Evolutionary conservation across 805 yeast species (phyloP).

Genomic region (Teunomyces lycoperdinae): DNA sequence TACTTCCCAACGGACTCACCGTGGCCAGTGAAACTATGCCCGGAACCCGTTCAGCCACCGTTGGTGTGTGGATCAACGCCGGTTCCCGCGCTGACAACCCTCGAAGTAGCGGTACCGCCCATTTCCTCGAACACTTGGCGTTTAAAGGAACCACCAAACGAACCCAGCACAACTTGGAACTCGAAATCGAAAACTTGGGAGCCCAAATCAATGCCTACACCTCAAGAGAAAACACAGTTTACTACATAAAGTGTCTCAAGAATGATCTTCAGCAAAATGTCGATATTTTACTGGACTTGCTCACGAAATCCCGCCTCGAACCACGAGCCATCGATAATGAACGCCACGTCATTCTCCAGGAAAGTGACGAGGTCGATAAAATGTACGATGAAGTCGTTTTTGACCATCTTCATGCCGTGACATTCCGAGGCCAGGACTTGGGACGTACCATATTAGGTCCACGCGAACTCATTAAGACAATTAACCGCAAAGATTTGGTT

Average conservation of each 20-base stretch:
- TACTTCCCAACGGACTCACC: constrained; percentile 85
- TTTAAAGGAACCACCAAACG: constrained; percentile 90
- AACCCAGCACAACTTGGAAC: constrained; percentile 77
- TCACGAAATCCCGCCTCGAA: constrained; percentile 82
- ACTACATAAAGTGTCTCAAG: constrained; percentile 84
- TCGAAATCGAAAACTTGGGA: constrained; percentile 94
- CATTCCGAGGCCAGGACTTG: constrained; percentile 84
- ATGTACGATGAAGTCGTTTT: constrained; percentile 98
- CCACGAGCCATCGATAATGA: constrained; percentile 88
- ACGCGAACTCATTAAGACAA: constrained; percentile 77
- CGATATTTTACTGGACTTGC: constrained; percentile 83
- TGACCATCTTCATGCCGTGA: constrained; percentile 92
- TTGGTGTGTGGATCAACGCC: constrained; percentile 98
- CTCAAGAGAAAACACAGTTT: constrained; percentile 95
- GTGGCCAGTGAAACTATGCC: constrained; percentile 91
- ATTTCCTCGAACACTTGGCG: constrained; percentile 92
- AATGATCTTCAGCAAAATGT: constrained; percentile 81
- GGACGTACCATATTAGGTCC: constrained; percentile 98
- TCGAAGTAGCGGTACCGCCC: constrained; percentile 90
- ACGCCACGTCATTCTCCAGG: constrained; percentile 93
- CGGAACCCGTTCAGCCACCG: constrained; percentile 89
- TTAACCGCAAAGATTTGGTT: constrained; percentile 71
- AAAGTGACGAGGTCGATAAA: constrained; percentile 95
- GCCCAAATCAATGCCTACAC: constrained; percentile 98
- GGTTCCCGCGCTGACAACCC: constrained; percentile 95